Evolutionary conservation across 1,284 basidiomycete genomes (phyloP), one percentile per base, ranked within the genome.

Genomic region (Ganoderma multipileum): DNA sequence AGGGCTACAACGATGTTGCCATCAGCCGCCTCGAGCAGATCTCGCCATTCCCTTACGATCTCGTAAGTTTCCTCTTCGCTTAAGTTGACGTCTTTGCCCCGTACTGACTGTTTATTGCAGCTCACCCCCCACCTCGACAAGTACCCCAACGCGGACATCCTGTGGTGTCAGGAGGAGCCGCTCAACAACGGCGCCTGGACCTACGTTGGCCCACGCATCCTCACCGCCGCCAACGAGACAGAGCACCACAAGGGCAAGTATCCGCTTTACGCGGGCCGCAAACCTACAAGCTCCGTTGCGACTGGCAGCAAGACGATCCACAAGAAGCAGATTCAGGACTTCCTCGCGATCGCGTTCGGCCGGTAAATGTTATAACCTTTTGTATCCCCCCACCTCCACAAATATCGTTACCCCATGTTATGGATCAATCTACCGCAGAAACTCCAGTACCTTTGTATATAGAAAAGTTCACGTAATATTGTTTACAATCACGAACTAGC

Each of bases 1-100:
- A 90, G 70, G 94, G 94, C 41, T 92, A 97, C 84, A 94, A 94
- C 75, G 93, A 99, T 78, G 88, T 99, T 69, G 97, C 93, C 41
- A 98, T 99, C 78, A 96, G 95, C 76, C 87, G 98, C 66, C 80
- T 99, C 61, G 98, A 99, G 81, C 97, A 99, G 83, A 78, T 99
- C 66, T 95, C 94, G 52, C 98, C 97, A 1, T 94, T 99, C 87
- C 97, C 98, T 61, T 99, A 99, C 79, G 96, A 98, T 76, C 81
- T 95, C 66, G 91, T 95, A 77, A 57, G 81, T 42, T 30, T 74
- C 38, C 16, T 33, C 61, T 60, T 18, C 58, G 39, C 18, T 20
- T 28, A 14, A 33, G n/a, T 9, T 23, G 14, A 9, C 20, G 11
- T 2, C 26, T 18, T 28, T 55, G 1, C 16, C 14, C 20, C 50